These are phyloP conservation scores for Blakeslea trispora DNA, from an alignment of 371 early-diverging fungal species.

Conservation along the genomic window DNA sequence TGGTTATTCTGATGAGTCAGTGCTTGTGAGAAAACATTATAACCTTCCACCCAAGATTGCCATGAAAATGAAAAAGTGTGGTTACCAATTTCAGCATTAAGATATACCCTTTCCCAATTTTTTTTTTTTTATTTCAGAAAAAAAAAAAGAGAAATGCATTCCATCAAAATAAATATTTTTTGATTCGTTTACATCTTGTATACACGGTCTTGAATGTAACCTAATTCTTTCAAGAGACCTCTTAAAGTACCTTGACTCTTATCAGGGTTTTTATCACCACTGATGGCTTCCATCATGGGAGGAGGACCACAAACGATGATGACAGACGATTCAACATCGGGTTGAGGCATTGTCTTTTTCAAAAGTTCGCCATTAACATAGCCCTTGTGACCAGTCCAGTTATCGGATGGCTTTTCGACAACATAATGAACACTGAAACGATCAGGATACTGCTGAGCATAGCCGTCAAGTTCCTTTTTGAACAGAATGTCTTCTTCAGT, in stretches of 20 bases:
- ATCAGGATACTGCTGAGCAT: constrained; percentile 69
- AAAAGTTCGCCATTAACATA: constrained; percentile 68
- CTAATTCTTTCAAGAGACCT: constrained; percentile 70
- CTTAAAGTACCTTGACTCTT: constrained; percentile 82
- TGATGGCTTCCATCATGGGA: constrained; percentile 74
- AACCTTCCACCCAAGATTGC: constrained; percentile 49
- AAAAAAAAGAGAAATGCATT: neutral
- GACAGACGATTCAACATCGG: constrained; percentile 56
- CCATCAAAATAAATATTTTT: neutral
- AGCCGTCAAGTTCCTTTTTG: constrained; percentile 73
- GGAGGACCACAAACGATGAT: constrained; percentile 92
- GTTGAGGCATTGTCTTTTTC: constrained; percentile 61
- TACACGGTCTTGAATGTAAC: constrained; percentile 19
- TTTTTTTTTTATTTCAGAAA: neutral
- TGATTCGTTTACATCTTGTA: constrained; percentile 20
- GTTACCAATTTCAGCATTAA: constrained; percentile 6
- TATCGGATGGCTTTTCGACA: constrained; percentile 68
- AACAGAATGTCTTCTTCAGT: constrained; percentile 89
- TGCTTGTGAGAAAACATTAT: constrained; percentile 22
- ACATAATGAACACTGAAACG: constrained; percentile 78
- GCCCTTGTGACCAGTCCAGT: constrained; percentile 71
- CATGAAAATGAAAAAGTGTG: constrained; percentile 44
- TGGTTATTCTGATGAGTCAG: constrained; percentile 13
- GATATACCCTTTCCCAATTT: neutral
- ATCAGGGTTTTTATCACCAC: constrained; percentile 85